These are phyloP conservation scores for Candida insectalens DNA, from an alignment of 805 yeast species.

Conservation along the genomic window DNA sequence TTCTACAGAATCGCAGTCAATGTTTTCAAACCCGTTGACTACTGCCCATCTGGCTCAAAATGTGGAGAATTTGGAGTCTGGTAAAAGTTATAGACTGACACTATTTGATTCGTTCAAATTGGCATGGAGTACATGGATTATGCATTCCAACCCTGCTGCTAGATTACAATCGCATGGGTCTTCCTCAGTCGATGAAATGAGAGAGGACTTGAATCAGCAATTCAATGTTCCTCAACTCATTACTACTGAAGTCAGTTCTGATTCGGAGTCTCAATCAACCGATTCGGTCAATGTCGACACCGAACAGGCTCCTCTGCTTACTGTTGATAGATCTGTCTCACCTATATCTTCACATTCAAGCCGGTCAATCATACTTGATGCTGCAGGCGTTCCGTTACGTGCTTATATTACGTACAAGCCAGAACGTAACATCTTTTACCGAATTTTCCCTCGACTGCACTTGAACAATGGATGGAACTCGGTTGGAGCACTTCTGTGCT, in stretches of 20 bases:
- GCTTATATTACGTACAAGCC: not conserved
- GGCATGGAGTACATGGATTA: conserved; percentile 7
- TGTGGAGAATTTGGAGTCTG: conserved; percentile 19
- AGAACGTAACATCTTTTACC: not conserved
- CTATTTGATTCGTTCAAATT: conserved; percentile 23
- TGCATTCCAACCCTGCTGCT: no score
- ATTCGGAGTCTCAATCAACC: no score
- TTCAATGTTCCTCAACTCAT: no score
- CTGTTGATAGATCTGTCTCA: conserved; percentile 1
- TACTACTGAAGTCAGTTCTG: no score
- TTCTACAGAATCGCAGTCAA: not conserved
- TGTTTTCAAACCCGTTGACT: conserved; percentile 3
- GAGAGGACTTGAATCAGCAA: no score
- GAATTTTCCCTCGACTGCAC: conserved; percentile 2
- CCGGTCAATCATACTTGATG: conserved; percentile 2
- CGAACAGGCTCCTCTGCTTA: no score
- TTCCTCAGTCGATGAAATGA: no score
- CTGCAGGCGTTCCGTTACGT: conserved; percentile 1
- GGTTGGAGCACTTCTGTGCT: conserved; percentile 13
- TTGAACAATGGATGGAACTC: no score
- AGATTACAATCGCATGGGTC: no score
- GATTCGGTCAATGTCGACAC: no score
- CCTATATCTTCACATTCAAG: not conserved
- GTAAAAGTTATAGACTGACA: conserved; percentile 18
- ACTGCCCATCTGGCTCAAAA: conserved; percentile 12